Percentiles rank a stretch among this genome's conserved stretches.
Conservation (phyloP, 1,139 yeast genomes). For the Pichia sp. region DNA sequence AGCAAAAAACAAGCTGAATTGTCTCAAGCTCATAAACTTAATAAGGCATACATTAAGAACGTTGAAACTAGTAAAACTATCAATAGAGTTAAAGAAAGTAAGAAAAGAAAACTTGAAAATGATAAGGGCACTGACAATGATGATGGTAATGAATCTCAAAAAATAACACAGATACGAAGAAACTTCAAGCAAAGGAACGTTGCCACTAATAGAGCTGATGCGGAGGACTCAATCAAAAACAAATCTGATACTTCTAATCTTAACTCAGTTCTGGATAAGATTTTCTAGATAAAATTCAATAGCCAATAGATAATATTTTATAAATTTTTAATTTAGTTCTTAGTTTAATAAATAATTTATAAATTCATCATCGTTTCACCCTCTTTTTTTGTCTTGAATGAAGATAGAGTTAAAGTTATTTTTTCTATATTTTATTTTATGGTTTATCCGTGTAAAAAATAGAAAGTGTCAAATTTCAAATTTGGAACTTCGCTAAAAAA, state of each 20-base stretch:
- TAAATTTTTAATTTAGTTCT: too few relatives aligned
- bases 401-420: too few relatives aligned
- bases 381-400: too few relatives aligned
- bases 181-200: conserved; percentile 59
- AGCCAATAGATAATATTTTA: too few relatives aligned
- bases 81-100: conserved; percentile 48
- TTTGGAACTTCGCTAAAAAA: too few relatives aligned
- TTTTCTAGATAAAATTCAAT: conserved; percentile 25
- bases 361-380: too few relatives aligned
- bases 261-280: conserved; percentile 37
- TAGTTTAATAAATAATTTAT: too few relatives aligned
- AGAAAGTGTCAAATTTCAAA: too few relatives aligned
- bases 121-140: neutral
- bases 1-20: conserved; percentile 82
- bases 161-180: conserved; percentile 38
- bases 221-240: conserved; percentile 42
- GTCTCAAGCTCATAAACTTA: conserved; percentile 81
- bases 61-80: conserved; percentile 85
- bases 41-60: conserved; percentile 74
- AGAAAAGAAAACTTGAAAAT: conserved; percentile 19
- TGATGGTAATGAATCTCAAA: conserved; percentile 16
- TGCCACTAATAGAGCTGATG: conserved; percentile 60
- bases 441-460: too few relatives aligned
- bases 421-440: too few relatives aligned
- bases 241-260: conserved; percentile 38